phyloP scores from a whole-genome alignment of 164 flowering plant genomes.

The Chimonanthus praecox region DNA sequence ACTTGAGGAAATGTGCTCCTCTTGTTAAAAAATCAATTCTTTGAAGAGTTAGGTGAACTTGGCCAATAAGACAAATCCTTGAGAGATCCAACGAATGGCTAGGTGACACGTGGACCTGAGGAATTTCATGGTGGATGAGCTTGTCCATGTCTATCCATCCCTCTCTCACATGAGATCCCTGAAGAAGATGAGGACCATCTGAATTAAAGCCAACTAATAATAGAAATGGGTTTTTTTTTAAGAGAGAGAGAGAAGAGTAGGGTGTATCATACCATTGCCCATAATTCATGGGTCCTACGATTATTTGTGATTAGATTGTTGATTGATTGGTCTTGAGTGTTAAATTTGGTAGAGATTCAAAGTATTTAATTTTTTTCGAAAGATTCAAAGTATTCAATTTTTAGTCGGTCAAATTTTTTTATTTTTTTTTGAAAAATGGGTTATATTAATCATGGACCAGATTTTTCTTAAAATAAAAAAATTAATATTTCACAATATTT shows the following conservation, averaged over 20 bases:
- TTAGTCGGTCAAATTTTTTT: no score
- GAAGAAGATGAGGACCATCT: no score
- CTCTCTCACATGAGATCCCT: background rate
- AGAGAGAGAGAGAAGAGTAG: background rate
- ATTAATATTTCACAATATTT: no score
- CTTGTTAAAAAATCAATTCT: background rate
- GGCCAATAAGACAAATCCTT: conserved; percentile 9
- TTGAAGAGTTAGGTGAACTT: background rate
- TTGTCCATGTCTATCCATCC: background rate
- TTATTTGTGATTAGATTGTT: background rate
- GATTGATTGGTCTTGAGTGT: background rate
- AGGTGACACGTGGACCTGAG: background rate
- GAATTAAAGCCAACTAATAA: conserved; percentile 12
- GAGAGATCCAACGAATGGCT: background rate
- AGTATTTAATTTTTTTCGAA: no score
- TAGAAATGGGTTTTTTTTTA: conserved; percentile 1
- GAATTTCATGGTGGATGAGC: conserved; percentile 13
- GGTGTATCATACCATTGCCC: background rate
- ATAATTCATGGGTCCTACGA: background rate
- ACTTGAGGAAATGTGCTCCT: background rate
- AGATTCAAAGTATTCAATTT: no score
- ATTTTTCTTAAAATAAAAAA: no score
- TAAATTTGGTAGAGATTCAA: no score
- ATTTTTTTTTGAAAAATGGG: no score
- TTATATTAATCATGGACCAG: no score